Percentiles rank a stretch among this genome's conserved stretches.
phyloP scores from a whole-genome alignment of 169 alveolate genomes.

The Eimeria sp. region DNA sequence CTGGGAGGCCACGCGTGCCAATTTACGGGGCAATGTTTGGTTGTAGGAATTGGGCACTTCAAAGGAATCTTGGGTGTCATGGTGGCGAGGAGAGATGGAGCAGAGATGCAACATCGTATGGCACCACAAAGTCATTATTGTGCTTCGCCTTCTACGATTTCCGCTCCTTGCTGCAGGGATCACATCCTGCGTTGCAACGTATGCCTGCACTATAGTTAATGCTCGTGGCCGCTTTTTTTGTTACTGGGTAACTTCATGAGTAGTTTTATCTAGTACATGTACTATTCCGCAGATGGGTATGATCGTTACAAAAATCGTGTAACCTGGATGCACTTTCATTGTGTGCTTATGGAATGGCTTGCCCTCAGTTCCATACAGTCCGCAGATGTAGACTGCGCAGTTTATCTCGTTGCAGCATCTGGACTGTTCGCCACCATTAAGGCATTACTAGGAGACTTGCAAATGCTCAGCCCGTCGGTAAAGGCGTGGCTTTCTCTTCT shows the following conservation, averaged over 20 bases:
- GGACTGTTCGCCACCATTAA: conserved; percentile 63
- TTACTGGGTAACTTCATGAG: neutral
- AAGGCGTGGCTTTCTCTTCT: conserved; percentile 65
- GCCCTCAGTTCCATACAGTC: conserved; percentile 80
- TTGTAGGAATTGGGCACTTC: conserved; percentile 70
- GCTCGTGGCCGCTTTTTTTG: neutral
- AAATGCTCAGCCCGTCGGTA: conserved; percentile 71
- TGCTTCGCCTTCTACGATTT: conserved; percentile 71
- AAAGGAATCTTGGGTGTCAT: conserved; percentile 74
- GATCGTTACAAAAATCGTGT: neutral
- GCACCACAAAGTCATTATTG: conserved; percentile 79
- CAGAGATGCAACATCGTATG: conserved; percentile 75
- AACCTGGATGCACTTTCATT: neutral
- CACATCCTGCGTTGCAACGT: conserved; percentile 82
- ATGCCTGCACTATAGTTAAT: neutral
- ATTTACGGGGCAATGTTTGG: neutral
- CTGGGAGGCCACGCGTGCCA: neutral
- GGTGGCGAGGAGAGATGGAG: conserved; percentile 83
- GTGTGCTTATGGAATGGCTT: neutral
- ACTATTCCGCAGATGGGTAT: neutral
- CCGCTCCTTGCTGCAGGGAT: conserved; percentile 75
- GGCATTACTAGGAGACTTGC: conserved; percentile 75
- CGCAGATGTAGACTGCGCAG: conserved; percentile 80
- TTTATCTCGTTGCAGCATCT: conserved; percentile 78
- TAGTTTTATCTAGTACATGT: neutral